Base-by-base conservation (phyloP, 2,329 filamentous ascomycete species). In the Pseudogymnoascus sp. region DNA sequence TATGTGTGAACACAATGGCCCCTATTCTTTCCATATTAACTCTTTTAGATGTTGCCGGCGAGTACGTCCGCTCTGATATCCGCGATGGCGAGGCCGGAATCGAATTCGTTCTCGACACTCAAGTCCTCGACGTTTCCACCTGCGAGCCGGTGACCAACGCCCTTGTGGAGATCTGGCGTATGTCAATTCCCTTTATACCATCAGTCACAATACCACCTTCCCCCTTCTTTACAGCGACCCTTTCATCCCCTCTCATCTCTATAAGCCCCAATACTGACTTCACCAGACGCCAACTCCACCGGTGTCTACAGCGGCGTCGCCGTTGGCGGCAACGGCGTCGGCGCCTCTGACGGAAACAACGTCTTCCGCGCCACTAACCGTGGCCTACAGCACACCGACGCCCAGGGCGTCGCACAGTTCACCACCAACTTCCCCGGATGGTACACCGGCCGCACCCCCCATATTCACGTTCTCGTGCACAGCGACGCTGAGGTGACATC, bases 401-500 rank as follows among this genome's bases (percentile, higher is more conserved):
- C 69, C 11, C 75, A 79, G 64, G 77, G 77, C 29, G 75, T 78
- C 1, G 77, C 72, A 10, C 72, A 76, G 63, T 77, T 78, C 69
- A 69, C 76, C 46, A 74, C 75, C 13, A 67, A 78, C 46, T 78
- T 80, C 71, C 77, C 77, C n/a, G 77, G 78, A 35, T 76, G 79
- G 70, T 80, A 80, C 71, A 70, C 68, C 11, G 71, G 73, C 26
- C 77, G 80, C 9, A 74, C 80, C 5, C 77, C 73, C 1, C 81
- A 83, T 70, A 79, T 79, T 60, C 80, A 82, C 62, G 71, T 82
- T 60, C 72, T 81, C 64, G 77, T 77, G 1, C 79, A 82, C 70
- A 68, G 72, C 42, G 72, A 75, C 66, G 75, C 73, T 6, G 75
- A 72, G 1, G 64, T 72, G 26, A 66, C 70, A 46, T 59, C 70